Conservation (phyloP, 257 asterid species). For the Solanum chiquidenum region DNA sequence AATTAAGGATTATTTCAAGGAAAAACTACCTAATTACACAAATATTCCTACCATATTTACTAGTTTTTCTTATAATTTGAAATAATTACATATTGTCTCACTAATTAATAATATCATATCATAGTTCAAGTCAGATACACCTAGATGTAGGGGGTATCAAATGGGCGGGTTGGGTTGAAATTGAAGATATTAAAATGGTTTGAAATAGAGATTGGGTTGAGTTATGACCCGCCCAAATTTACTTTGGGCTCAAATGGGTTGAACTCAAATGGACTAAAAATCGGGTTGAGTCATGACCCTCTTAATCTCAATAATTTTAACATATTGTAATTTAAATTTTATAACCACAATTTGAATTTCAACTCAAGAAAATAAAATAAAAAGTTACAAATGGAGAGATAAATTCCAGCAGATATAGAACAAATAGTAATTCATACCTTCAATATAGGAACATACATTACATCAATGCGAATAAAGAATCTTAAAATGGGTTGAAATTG, state of each 20-base stretch:
- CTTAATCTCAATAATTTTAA: background rate
- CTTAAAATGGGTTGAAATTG: no score
- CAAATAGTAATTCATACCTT: no score
- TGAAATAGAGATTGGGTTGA: no score
- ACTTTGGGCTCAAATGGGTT: background rate
- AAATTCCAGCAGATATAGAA: no score
- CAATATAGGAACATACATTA: background rate
- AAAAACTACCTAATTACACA: no score
- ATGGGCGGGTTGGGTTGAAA: no score
- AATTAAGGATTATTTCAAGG: background rate
- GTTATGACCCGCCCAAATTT: no score
- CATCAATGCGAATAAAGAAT: background rate
- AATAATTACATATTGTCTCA: background rate
- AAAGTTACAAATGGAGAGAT: background rate
- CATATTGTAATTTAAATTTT: background rate
- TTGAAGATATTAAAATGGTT: no score
- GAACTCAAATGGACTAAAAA: background rate
- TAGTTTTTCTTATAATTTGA: no score
- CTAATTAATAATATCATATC: background rate
- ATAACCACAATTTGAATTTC: background rate
- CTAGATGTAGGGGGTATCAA: background rate
- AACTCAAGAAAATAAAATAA: background rate
- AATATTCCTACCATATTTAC: background rate
- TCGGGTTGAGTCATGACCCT: background rate
- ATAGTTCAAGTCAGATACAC: background rate